Base-by-base conservation (phyloP, 2,329 filamentous ascomycete genomes). In the Capronia epimyces region DNA sequence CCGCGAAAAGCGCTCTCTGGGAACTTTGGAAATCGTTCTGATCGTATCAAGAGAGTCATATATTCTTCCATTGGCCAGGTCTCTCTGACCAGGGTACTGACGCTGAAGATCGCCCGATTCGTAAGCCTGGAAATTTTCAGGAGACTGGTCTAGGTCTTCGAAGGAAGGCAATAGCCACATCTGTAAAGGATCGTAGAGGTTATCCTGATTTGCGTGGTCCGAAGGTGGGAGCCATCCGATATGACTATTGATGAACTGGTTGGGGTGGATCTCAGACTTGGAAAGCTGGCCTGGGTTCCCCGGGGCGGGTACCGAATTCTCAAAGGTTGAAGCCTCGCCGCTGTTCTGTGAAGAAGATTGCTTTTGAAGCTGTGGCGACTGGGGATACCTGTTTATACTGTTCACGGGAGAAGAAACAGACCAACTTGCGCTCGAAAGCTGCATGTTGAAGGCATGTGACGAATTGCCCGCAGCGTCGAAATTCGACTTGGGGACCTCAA, bases 1-100 rank as follows among this genome's bases (percentile, higher is more conserved):
- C 45, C 64, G 68, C 25, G 65, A 60, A 49, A 73, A 73, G 4
- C 71, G 61, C 49, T 73, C 71, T 49, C 62, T 69, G 3, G 70
- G 70, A 10, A 70, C 69, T 34, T 56, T 58, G 25, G 44, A 50
- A 44, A 58, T 58, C 40, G 50, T 58, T 36, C 53, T 58, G n/a
- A 40, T 56, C 24, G 53, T 31, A 25, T 58, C 50, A 15, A 29
- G 40, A 13, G 45, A 16, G 12, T 55, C 46, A 29, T 44, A 49
- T 8, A 24, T 16, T 29, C 32, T 48, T 13, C 49, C 47, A 34
- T 50, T 49, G 12, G 34, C 25, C 29, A 51, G n/a, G 16, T 53
- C 52, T 31, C 56, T 58, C 10, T 46, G 20, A 13, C 53, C 53
- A 0, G 25, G 29, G 31, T 49, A 52, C 25, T 43, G 45, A 16